Percentiles rank a stretch among this genome's conserved stretches.
phyloP scores from a whole-genome alignment of 2,329 filamentous ascomycete species.

The Tolypocladium amazonense region DNA sequence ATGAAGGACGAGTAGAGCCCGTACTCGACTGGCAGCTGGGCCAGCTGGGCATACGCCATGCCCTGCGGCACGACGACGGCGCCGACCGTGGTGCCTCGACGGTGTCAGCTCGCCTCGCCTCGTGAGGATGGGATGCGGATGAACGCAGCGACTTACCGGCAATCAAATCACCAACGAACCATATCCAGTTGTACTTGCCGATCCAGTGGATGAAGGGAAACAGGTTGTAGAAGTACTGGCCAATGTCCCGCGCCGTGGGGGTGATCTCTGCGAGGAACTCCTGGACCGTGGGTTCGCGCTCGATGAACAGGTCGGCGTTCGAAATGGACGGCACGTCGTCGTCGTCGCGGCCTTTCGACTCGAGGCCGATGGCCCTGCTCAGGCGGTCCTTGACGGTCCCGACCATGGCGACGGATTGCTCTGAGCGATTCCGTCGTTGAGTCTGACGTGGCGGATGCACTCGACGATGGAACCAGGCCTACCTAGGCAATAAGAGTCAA shows the following conservation, averaged over 20 bases:
- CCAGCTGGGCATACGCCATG: constrained; percentile 42
- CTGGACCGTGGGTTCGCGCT: constrained; percentile 29
- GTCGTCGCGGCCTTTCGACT: constrained; percentile 17
- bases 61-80: constrained; percentile 44
- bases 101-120: constrained; percentile 7
- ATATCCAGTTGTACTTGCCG: constrained; percentile 36
- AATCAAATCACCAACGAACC: constrained; percentile 35
- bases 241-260: constrained; percentile 19
- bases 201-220: constrained; percentile 41
- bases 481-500: not conserved
- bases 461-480: not conserved
- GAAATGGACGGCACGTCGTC: constrained; percentile 22
- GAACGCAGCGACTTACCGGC: constrained; percentile 14
- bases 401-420: constrained; percentile 5
- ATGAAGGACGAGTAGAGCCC: constrained; percentile 72
- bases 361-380: constrained; percentile 21
- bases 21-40: constrained; percentile 36
- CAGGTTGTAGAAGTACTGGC: constrained; percentile 26
- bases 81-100: constrained; percentile 32
- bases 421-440: not conserved
- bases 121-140: not conserved
- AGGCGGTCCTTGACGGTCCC: constrained; percentile 13
- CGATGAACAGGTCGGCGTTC: constrained; percentile 26
- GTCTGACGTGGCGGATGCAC: not conserved
- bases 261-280: constrained; percentile 29